These are phyloP conservation scores for Dryadomyces quercus-mongolicae DNA, from an alignment of 2,329 filamentous ascomycete genomes.

Conservation along the genomic window DNA sequence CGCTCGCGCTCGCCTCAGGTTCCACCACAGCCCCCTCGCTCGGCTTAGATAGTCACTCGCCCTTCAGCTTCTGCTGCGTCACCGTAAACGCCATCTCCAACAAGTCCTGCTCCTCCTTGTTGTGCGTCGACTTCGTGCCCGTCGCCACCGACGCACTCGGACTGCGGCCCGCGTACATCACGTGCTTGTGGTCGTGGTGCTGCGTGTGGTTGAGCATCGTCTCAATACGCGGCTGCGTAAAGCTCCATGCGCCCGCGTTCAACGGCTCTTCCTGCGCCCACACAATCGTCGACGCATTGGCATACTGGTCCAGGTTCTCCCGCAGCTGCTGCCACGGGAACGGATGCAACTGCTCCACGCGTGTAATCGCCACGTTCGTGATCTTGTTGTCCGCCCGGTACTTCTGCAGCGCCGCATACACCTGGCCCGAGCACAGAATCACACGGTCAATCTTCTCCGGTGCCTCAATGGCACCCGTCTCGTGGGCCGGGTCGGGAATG, in stretches of 20 bases:
- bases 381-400: conserved; percentile 78
- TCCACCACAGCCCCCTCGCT: background rate
- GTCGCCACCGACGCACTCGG: conserved; percentile 91
- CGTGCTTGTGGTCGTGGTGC: conserved; percentile 86
- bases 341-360: conserved; percentile 94
- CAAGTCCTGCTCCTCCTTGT: conserved; percentile 86
- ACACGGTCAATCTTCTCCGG: conserved; percentile 87
- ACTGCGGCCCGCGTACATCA: conserved; percentile 92
- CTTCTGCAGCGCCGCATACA: conserved; percentile 82
- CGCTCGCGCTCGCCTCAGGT: background rate
- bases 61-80: conserved; percentile 58
- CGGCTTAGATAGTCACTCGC: conserved; percentile 29
- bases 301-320: conserved; percentile 94
- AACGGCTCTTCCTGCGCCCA: conserved; percentile 97
- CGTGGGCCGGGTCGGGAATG: conserved; percentile 79
- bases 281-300: conserved; percentile 93
- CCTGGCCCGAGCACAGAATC: conserved; percentile 88
- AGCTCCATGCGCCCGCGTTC: conserved; percentile 94
- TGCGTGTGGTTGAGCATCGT: conserved; percentile 87
- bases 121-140: conserved; percentile 75
- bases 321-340: conserved; percentile 97
- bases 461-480: conserved; percentile 59
- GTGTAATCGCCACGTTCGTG: conserved; percentile 85
- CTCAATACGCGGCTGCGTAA: conserved; percentile 94
- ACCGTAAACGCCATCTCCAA: conserved; percentile 53